Base-by-base conservation (phyloP, 495 filamentous ascomycete genomes). In the Aspergillus coremiiformis region DNA sequence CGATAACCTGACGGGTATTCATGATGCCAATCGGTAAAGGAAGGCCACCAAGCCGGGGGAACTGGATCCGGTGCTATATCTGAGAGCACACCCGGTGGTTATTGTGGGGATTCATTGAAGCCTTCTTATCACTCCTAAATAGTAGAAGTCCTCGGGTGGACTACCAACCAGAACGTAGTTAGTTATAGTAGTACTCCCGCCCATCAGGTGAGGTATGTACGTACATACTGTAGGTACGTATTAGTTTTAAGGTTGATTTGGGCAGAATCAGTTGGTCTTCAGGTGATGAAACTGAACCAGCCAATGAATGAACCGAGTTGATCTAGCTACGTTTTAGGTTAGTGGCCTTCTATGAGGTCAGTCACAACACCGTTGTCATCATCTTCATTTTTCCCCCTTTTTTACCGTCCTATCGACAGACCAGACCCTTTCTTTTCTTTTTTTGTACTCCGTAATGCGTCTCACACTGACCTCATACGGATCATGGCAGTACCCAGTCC, bases 1-100 rank as follows among this genome's bases (percentile, higher is more conserved):
- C 89, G 58, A 98, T 89, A 55, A 84, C 79, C 39, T 84, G 86
- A 57, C 93, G 77, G 50, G 90, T 95, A 64, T 98, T 94, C 93
- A 98, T 98, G 44, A 29, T 63, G 50, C 23, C 24, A 17, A 21
- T 22, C 22, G n/a, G 45, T 26, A 47, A 47, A 47, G 22, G 26
- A 42, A 26, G n/a, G 32, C 39, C 26, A 53, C 48, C 8, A 30
- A 59, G 27, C 22, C 21, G 20, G 41, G 12, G 39, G n/a, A 29
- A 27, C 17, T 24, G 42, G 21, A 54, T 44, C 22, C 24, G 44
- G 5, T 20, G 37, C 19, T 22, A 46, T 37, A 20, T 24, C 21
- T 8, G 35, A 39, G 17, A 52, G 20, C 15, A 45, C 29, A n/a
- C 19, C 41, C 24, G 10, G 15, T 47, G 35, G 45, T 1, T 33